Percentiles rank a stretch among this genome's conserved stretches.
Conservation (phyloP, 2,329 filamentous ascomycete species). For the Aspergillus candidus region DNA sequence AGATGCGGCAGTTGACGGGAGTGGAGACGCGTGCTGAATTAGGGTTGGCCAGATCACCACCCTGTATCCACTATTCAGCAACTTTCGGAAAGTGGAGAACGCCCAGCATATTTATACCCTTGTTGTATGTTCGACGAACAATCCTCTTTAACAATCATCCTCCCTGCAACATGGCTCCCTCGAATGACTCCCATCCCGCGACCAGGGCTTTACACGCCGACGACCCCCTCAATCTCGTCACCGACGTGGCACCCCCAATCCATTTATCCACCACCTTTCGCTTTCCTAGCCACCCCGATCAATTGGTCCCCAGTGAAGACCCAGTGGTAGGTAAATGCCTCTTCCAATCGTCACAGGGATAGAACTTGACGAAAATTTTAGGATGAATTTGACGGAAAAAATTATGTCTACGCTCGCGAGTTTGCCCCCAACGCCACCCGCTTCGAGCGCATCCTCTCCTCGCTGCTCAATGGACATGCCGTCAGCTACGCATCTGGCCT, state of each 20-base stretch:
- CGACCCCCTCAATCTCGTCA: slow-evolving; percentile 63
- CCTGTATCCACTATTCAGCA: too few relatives aligned
- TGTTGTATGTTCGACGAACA: too few relatives aligned
- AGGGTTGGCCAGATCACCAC: background rate
- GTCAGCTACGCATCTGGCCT: slow-evolving; percentile 80
- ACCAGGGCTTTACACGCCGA: slow-evolving; percentile 75
- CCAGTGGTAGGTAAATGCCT: slow-evolving; percentile 38
- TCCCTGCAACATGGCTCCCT: slow-evolving; percentile 14
- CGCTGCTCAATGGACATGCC: slow-evolving; percentile 57
- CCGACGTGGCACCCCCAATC: slow-evolving; percentile 79
- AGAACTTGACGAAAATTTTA: slow-evolving; percentile 4
- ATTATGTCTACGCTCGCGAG: slow-evolving; percentile 78
- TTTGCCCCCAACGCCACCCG: slow-evolving; percentile 75
- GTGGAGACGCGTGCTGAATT: slow-evolving; percentile 7
- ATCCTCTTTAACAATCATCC: background rate
- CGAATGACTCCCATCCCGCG: slow-evolving; percentile 14
- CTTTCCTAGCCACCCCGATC: slow-evolving; percentile 64
- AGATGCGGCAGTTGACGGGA: slow-evolving; percentile 15
- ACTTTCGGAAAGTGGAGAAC: too few relatives aligned
- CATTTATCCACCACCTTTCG: slow-evolving; percentile 89
- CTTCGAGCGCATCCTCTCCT: slow-evolving; percentile 75
- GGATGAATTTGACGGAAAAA: slow-evolving; percentile 16
- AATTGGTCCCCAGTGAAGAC: slow-evolving; percentile 50
- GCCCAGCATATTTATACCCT: too few relatives aligned
- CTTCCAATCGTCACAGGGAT: background rate